phyloP scores from a whole-genome alignment of 441 rosid genomes.

The Mallotus repandus region DNA sequence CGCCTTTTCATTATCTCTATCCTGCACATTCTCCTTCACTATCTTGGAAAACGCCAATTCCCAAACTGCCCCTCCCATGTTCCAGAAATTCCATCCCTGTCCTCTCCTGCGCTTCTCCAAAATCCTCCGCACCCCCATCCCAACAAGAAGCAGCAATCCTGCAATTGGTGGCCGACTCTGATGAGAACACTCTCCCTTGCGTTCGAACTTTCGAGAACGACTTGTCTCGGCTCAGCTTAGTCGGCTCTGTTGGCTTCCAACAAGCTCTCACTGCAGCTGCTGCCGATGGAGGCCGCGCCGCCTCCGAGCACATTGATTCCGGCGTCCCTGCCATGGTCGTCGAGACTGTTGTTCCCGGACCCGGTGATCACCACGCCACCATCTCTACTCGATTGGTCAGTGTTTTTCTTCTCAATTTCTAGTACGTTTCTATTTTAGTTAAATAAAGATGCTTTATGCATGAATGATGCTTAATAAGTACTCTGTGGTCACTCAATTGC shows the following conservation, averaged over 20 bases:
- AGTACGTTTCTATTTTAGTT: background rate
- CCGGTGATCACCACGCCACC: constrained; percentile 53
- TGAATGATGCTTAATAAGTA: background rate
- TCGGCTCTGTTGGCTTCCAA: constrained; percentile 66
- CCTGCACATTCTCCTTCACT: constrained; percentile 5
- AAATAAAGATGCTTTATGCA: background rate
- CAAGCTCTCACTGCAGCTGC: constrained; percentile 95
- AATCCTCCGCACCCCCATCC: constrained; percentile 20
- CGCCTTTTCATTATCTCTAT: constrained; percentile 21
- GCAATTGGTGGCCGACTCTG: constrained; percentile 58
- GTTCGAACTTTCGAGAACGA: constrained; percentile 78
- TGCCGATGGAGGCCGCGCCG: constrained; percentile 85
- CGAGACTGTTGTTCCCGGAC: constrained; percentile 77
- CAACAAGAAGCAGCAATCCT: constrained; percentile 48
- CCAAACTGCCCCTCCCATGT: constrained; percentile 21
- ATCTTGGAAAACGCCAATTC: constrained; percentile 18
- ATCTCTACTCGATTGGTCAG: constrained; percentile 78
- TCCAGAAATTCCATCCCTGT: constrained; percentile 23
- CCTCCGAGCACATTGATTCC: constrained; percentile 58
- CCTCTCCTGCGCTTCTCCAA: constrained; percentile 36
- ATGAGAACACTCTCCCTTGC: constrained; percentile 61
- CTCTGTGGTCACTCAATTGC: background rate
- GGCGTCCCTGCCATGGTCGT: constrained; percentile 72
- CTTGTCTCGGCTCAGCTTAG: constrained; percentile 62
- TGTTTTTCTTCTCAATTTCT: background rate